Conservation (phyloP, 1,284 basidiomycete species). For the Papiliotrema laurentii region DNA sequence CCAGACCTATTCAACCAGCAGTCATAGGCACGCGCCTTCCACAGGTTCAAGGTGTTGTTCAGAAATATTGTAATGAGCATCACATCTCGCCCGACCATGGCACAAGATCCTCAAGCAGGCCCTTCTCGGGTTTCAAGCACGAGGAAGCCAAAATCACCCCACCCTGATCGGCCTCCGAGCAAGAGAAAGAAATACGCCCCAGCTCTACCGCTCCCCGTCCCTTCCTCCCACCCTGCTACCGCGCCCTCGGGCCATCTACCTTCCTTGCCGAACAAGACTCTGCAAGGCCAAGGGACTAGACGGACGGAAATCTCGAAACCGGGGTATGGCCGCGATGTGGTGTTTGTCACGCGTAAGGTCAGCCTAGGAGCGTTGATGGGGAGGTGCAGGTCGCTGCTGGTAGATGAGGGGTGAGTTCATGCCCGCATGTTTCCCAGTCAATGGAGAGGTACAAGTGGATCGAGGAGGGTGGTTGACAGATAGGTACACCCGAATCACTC, state of each 20-base stretch:
- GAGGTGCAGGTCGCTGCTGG: constrained; percentile 67
- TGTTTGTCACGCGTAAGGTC: constrained; percentile 76
- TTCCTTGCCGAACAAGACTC: constrained; percentile 1
- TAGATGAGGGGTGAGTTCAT: constrained; percentile 66
- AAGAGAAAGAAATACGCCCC: neutral
- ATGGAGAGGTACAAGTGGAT: neutral
- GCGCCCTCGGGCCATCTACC: neutral
- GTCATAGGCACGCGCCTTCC: too few relatives aligned
- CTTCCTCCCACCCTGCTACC: neutral
- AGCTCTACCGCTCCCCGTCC: neutral
- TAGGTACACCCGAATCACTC: constrained; percentile 68
- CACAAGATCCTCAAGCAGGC: too few relatives aligned
- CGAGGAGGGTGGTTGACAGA: neutral
- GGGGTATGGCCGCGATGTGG: constrained; percentile 62
- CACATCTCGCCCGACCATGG: too few relatives aligned
- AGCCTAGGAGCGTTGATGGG: constrained; percentile 68
- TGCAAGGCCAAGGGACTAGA: neutral
- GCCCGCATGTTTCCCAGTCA: neutral
- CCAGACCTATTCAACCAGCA: too few relatives aligned
- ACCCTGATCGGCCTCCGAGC: neutral
- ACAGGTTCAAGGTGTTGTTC: too few relatives aligned
- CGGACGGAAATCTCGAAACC: constrained; percentile 28
- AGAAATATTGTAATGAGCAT: too few relatives aligned
- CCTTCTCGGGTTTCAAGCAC: neutral
- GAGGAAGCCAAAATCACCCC: neutral